Conservation (phyloP, 768 basidiomycete genomes). For the Russula griseocarnosa region DNA sequence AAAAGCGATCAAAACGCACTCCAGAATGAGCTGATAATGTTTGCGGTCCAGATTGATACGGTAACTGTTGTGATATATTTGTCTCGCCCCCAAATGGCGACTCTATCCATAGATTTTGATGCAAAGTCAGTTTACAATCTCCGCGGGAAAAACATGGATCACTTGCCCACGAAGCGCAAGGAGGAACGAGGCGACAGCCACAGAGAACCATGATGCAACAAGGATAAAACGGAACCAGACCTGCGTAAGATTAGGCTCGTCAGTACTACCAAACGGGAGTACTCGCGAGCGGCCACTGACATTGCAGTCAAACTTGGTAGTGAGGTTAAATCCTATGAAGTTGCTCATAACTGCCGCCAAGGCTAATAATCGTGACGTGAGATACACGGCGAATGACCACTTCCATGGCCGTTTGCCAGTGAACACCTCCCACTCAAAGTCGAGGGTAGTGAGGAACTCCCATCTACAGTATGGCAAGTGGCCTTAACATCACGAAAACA, state of each 20-base stretch:
- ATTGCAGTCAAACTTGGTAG: conserved; percentile 16
- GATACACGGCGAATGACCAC: conserved; percentile 26
- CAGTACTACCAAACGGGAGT: background rate
- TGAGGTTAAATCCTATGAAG: conserved; percentile 24
- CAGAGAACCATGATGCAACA: conserved; percentile 20
- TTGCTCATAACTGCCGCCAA: conserved; percentile 11
- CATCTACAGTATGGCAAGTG: conserved; percentile 19
- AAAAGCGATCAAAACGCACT: conserved; percentile 10
- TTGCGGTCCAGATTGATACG: conserved; percentile 5
- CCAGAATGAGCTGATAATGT: conserved; percentile 8
- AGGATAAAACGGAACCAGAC: conserved; percentile 19
- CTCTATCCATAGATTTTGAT: conserved; percentile 7
- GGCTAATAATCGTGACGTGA: conserved; percentile 16
- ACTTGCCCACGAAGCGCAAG: conserved; percentile 26
- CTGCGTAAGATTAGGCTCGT: conserved; percentile 7
- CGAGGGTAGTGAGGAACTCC: conserved; percentile 26
- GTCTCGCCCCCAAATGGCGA: conserved; percentile 26
- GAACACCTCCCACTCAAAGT: conserved; percentile 26
- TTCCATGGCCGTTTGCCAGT: conserved; percentile 26
- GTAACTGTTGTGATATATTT: background rate
- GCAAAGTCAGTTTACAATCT: background rate
- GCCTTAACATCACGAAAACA: background rate
- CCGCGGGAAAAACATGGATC: background rate
- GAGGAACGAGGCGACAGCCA: conserved; percentile 24
- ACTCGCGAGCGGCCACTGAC: conserved; percentile 1